phyloP scores from a whole-genome alignment of 345 rosid species.

The Melaleuca quinquenervia region DNA sequence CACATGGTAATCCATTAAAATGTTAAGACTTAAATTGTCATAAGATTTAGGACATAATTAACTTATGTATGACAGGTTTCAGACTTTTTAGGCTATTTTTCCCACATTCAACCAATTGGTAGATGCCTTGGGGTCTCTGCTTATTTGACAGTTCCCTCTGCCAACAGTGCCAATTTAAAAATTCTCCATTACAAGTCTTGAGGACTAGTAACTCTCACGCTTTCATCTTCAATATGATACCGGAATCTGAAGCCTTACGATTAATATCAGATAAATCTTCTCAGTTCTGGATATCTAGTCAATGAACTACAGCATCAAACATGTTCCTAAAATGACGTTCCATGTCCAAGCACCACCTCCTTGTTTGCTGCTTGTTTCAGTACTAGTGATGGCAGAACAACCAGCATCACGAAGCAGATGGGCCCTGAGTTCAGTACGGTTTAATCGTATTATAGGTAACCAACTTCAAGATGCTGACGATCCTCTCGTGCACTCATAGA shows the following conservation, averaged over 20 bases:
- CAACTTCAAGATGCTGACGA: neutral
- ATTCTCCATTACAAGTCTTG: neutral
- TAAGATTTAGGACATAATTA: no score
- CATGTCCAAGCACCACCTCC: neutral
- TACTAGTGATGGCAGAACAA: neutral
- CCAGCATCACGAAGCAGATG: neutral
- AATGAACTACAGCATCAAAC: neutral
- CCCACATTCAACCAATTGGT: neutral
- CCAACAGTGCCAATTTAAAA: neutral
- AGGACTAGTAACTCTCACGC: neutral
- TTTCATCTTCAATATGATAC: neutral
- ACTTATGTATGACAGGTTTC: no score
- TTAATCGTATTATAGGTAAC: neutral
- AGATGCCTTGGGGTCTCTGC: neutral
- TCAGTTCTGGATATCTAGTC: neutral
- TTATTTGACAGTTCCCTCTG: neutral
- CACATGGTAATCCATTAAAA: no score
- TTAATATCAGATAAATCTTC: neutral
- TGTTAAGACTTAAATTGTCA: no score
- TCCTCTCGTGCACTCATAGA: neutral
- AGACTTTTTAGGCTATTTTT: no score
- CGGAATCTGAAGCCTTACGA: neutral
- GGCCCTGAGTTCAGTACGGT: neutral
- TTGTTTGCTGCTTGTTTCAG: neutral
- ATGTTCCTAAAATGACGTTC: neutral